Evolutionary conservation across 345 rosid genomes (phyloP), one percentile per base, ranked within the genome.

Genomic region (Brassica incana): DNA sequence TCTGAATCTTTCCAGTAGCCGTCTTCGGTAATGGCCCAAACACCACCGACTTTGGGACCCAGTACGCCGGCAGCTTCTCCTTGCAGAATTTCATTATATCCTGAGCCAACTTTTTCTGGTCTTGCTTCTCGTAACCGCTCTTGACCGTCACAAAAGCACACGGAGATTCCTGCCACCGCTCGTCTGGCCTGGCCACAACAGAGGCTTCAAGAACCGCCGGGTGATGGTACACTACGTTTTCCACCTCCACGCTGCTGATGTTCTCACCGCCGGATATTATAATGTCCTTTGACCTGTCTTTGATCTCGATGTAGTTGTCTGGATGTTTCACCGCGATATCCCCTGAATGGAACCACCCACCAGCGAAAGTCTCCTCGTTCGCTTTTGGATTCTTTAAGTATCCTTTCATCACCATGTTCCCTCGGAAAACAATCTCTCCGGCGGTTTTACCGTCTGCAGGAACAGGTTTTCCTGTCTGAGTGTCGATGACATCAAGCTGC

Each of bases 211-310:
- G 84, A 59, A 95, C 82, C 0, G 91, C 93, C 0, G 97, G 98
- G 74, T 93, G 97, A 2, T 81, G 59, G 83, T 93, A 95, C 0
- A 95, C 56, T 2, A 74, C 61, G 74, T 93, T 93, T 82, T 93
- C 97, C 0, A 91, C 84, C 85, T 91, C 98, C 27, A 95, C 85
- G 35, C 97, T 95, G 14, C 99, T 93, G 27, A 91, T 95, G 85
- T 91, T 95, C 77, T 95, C 99, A 2, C 97, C 99, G 3, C 97
- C 98, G 0, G 95, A 95, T 78, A 95, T 95, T 73, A 93, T 93
- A 38, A 95, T 84, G 78, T 95, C 98, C 82, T 95, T 95, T 18
- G 95, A 88, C 73, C 99, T 75, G 85, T 93, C 99, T 75, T 93
- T 93, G 50, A 93, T 88, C 80, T 95, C 93, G 12, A 93, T 86